phyloP scores from a whole-genome alignment of 2,329 filamentous ascomycete genomes.

The Hypoxylon sp. region DNA sequence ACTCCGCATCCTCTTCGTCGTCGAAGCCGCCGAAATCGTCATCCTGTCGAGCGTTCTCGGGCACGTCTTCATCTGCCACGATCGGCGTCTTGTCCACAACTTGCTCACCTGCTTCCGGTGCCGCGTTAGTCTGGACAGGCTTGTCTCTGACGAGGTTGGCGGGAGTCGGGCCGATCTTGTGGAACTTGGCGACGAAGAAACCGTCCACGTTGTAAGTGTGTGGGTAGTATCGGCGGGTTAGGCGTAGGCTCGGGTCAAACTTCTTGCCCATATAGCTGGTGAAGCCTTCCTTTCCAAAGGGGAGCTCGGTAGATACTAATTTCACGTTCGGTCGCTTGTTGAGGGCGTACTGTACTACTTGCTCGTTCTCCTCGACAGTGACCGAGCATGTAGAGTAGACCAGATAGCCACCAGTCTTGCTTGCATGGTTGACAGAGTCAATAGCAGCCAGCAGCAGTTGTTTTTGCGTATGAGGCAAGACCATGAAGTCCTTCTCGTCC shows the following conservation, averaged over 20 bases:
- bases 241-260: conserved; percentile 84
- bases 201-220: conserved; percentile 96
- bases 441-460: conserved; percentile 92
- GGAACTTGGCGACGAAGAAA: conserved; percentile 98
- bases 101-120: conserved; percentile 50
- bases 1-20: conserved; percentile 74
- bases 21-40: conserved; percentile 77
- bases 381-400: conserved; percentile 98
- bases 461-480: conserved; percentile 92
- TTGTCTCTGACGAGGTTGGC: conserved; percentile 58
- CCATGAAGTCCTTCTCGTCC: conserved; percentile 92
- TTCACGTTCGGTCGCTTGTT: conserved; percentile 91
- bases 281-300: conserved; percentile 93
- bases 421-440: conserved; percentile 89
- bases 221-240: conserved; percentile 87
- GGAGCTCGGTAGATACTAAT: conserved; percentile 88
- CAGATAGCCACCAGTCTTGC: conserved; percentile 92
- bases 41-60: conserved; percentile 49
- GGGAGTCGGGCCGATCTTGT: conserved; percentile 85
- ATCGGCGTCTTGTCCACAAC: conserved; percentile 76
- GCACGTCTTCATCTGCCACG: conserved; percentile 53
- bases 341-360: conserved; percentile 92
- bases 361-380: conserved; percentile 90
- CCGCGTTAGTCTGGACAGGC: conserved; percentile 30
- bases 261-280: conserved; percentile 88